A percentile compares a stretch with the other conserved stretches of the same genome.
phyloP scores from a whole-genome alignment of 768 basidiomycete genomes.

The Hydnomerulius pinastri region DNA sequence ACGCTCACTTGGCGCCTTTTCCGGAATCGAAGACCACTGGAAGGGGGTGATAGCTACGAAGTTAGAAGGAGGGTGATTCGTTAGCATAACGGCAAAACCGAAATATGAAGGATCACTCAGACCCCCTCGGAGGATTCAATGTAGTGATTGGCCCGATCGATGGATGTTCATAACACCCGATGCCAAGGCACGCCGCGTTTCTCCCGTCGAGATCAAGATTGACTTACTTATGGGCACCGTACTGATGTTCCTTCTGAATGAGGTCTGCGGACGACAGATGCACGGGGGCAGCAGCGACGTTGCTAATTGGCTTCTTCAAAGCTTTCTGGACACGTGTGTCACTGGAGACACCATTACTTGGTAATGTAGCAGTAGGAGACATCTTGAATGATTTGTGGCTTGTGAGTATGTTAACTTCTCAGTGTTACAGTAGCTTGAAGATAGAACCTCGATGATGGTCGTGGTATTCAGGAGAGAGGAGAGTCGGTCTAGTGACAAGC shows the following conservation, averaged over 20 bases:
- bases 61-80: constrained; percentile 45
- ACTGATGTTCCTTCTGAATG: constrained; percentile 78
- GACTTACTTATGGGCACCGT: constrained; percentile 88
- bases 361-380: constrained; percentile 24
- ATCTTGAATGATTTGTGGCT: constrained; percentile 12
- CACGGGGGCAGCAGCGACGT: neutral
- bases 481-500: neutral
- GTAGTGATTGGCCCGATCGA: constrained; percentile 22
- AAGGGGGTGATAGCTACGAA: constrained; percentile 88
- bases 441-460: neutral
- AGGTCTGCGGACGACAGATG: constrained; percentile 64
- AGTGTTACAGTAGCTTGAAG: neutral
- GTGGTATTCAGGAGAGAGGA: neutral
- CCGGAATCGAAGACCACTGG: constrained; percentile 94
- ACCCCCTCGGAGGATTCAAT: constrained; percentile 12
- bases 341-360: constrained; percentile 8
- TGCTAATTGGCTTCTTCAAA: constrained; percentile 9
- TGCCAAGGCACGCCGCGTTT: constrained; percentile 19
- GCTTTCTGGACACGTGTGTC: constrained; percentile 14
- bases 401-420: neutral
- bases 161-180: constrained; percentile 18
- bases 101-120: constrained; percentile 23
- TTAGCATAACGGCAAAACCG: constrained; percentile 27
- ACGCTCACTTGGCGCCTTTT: constrained; percentile 81
- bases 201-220: constrained; percentile 1